phyloP scores from a whole-genome alignment of 1,284 basidiomycete species.

The Cryptococcus sp. region DNA sequence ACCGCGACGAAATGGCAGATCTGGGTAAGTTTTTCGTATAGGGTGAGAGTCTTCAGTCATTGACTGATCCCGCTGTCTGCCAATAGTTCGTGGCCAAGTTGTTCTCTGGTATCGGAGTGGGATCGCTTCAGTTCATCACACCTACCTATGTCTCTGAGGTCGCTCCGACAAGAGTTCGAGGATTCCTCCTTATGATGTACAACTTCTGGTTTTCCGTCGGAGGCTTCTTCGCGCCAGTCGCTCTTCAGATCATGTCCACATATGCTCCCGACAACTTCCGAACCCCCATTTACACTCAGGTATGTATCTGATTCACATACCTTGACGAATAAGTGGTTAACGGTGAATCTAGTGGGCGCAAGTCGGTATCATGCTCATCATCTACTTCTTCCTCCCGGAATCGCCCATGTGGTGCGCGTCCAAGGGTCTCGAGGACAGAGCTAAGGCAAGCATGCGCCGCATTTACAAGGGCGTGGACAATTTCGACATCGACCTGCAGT shows the following conservation, averaged over 20 bases:
- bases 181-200: slow-evolving; percentile 36
- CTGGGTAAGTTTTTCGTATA: slow-evolving; percentile 13
- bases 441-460: slow-evolving; percentile 19
- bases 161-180: slow-evolving; percentile 31
- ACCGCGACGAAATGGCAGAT: slow-evolving; percentile 23
- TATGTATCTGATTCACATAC: no score
- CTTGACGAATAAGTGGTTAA: no score
- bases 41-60: background rate
- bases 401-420: slow-evolving; percentile 29
- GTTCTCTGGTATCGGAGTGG: slow-evolving; percentile 33
- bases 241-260: slow-evolving; percentile 22
- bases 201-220: slow-evolving; percentile 34
- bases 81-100: slow-evolving; percentile 22
- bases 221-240: slow-evolving; percentile 19
- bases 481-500: slow-evolving; percentile 30
- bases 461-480: slow-evolving; percentile 24
- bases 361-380: slow-evolving; percentile 31
- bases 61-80: background rate
- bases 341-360: slow-evolving; percentile 35
- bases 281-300: slow-evolving; percentile 29
- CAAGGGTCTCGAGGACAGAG: slow-evolving; percentile 23
- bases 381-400: slow-evolving; percentile 39
- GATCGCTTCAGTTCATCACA: slow-evolving; percentile 32
- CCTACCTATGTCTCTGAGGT: slow-evolving; percentile 36
- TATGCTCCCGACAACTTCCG: slow-evolving; percentile 20